Evolutionary conservation across 23 red algal genomes (phyloP).

Genomic region (Gracilaria domingensis): DNA sequence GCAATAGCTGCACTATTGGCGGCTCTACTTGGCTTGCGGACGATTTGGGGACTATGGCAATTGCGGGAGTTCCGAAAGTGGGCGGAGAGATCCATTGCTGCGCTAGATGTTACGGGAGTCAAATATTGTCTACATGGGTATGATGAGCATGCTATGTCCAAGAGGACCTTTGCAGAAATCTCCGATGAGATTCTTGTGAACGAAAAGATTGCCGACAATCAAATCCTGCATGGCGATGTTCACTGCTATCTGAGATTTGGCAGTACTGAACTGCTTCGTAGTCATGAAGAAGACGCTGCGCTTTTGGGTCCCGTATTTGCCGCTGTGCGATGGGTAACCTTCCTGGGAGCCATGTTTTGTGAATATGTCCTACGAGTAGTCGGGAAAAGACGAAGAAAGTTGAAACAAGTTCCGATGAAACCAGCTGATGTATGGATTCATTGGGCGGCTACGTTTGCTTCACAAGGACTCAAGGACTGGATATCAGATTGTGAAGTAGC

Average conservation of each 20-base stretch:
- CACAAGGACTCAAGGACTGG: slow-evolving; percentile 32
- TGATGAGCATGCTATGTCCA: no score
- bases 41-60: background rate
- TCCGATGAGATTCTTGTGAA: slow-evolving; percentile 14
- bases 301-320: no score
- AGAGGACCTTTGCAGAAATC: background rate
- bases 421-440: slow-evolving; percentile 44
- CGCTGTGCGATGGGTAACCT: no score
- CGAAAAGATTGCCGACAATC: slow-evolving; percentile 27
- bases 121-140: no score
- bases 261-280: no score
- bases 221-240: slow-evolving; percentile 13
- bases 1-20: slow-evolving; percentile 6
- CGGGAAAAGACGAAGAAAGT: no score
- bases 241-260: slow-evolving; percentile 23
- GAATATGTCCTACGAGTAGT: no score
- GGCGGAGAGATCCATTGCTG: background rate
- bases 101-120: background rate
- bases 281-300: no score
- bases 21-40: background rate
- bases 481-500: slow-evolving; percentile 7
- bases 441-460: slow-evolving; percentile 49
- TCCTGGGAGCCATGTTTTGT: no score
- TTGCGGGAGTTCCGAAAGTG: slow-evolving; percentile 4
- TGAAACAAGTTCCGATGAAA: background rate